A percentile compares a stretch with the other conserved stretches of the same genome.
phyloP scores from a whole-genome alignment of 2,329 filamentous ascomycete species.

The Calonectria pseudoreteaudii region DNA sequence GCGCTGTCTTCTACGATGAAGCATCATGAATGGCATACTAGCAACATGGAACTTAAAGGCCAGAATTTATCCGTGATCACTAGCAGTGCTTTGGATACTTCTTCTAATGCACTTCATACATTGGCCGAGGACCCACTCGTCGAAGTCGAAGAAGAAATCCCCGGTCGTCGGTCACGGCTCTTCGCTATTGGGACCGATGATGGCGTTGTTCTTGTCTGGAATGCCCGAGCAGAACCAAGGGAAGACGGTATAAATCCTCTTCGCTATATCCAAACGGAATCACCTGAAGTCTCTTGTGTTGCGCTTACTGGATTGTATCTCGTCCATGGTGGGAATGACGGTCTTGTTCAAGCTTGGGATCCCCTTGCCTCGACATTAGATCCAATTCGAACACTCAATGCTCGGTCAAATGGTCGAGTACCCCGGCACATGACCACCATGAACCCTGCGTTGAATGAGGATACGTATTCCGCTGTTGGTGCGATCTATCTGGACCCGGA shows the following conservation, averaged over 20 bases:
- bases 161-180: conserved; percentile 85
- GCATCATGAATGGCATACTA: conserved; percentile 48
- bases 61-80: conserved; percentile 73
- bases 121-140: conserved; percentile 81
- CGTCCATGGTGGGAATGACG: conserved; percentile 93
- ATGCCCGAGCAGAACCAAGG: conserved; percentile 73
- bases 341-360: conserved; percentile 96
- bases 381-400: conserved; percentile 88
- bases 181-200: conserved; percentile 83
- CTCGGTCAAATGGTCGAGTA: conserved; percentile 83
- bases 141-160: conserved; percentile 71
- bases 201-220: conserved; percentile 86
- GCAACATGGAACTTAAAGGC: conserved; percentile 63
- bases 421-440: conserved; percentile 75
- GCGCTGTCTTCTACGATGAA: not conserved
- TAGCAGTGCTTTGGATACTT: conserved; percentile 78
- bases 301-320: conserved; percentile 88
- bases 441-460: conserved; percentile 71
- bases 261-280: conserved; percentile 90
- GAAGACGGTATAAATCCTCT: conserved; percentile 71
- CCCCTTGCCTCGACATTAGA: conserved; percentile 83
- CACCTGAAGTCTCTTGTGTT: conserved; percentile 85
- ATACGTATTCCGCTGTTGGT: conserved; percentile 84
- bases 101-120: conserved; percentile 77
- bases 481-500: conserved; percentile 91